Evolutionary conservation across 768 basidiomycete genomes (phyloP), one percentile per base, ranked within the genome.

Genomic region (Termitomyces sp.): DNA sequence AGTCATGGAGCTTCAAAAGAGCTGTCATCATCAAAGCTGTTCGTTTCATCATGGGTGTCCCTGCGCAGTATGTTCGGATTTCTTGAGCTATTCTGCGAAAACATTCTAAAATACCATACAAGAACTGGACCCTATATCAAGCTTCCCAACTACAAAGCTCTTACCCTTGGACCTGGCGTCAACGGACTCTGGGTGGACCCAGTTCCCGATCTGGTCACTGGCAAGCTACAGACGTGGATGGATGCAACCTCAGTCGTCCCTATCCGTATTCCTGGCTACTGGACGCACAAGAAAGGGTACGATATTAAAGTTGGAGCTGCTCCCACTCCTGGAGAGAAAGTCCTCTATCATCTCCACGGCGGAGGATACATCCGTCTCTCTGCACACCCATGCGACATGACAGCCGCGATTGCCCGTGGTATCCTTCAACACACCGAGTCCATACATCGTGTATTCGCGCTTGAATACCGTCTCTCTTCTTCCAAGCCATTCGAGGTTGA

Each of bases 391-490:
- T 68, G 67, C 4, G 79, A 81, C 54, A 56, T 69, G 29, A 78
- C 80, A 0, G 70, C 81, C 1, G 66, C 70, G 24, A 78, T 87
- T 22, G 62, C 75, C 1, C 75, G 70, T 18, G 80, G 77, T 10
- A 66, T 85, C 29, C 65, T 89, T 22, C 66, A 81, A 59, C 72
- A 80, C 42, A 70, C 73, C 37, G 66, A 72, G 33, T 61, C 73
- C 10, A 66, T 84, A 18, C 68, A 73, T 28, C 81, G 85, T 46
- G 73, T 76, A 5, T 79, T 89, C 64, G 79, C 80, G 13, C 63
- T 90, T 50, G 91, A 92, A 70, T 94, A 93, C 69, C 85, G 90
- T 6, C 79, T 87, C 46, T 81, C 83, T 34, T 71, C 81, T 5
- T 66, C 70, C 12, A 66, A 72, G 48, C 77, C 82, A 22, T 72